Evolutionary conservation across 2,329 filamentous ascomycete genomes (phyloP).

Genomic region (Phialocephala sp.): DNA sequence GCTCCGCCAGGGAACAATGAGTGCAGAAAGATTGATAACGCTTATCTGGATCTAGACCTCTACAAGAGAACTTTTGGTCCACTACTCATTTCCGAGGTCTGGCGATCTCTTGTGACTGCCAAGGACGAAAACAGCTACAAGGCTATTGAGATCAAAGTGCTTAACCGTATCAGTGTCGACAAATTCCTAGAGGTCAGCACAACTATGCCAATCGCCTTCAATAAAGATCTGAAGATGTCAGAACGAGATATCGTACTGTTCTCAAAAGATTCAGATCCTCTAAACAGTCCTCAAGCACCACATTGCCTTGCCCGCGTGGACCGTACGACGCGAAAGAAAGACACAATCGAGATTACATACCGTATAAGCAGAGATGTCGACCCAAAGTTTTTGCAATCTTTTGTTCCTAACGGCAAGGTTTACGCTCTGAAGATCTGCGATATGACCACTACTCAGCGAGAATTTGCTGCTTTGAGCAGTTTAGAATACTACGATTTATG

Average conservation of each 20-base stretch:
- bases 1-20: conserved; percentile 79
- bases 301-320: conserved; percentile 89
- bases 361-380: conserved; percentile 68
- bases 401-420: conserved; percentile 73
- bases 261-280: conserved; percentile 74
- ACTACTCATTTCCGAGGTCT: conserved; percentile 88
- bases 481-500: conserved; percentile 96
- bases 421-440: conserved; percentile 86
- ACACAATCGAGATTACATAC: conserved; percentile 82
- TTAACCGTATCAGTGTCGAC: conserved; percentile 88
- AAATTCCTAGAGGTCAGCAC: conserved; percentile 92
- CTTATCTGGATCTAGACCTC: conserved; percentile 75
- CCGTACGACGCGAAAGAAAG: conserved; percentile 80
- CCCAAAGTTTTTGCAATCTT: conserved; percentile 60
- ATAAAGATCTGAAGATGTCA: conserved; percentile 72
- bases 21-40: conserved; percentile 78
- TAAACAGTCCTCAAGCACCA: conserved; percentile 66
- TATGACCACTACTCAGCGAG: conserved; percentile 91
- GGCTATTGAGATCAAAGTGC: conserved; percentile 85
- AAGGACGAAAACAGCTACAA: conserved; percentile 85
- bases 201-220: conserved; percentile 72
- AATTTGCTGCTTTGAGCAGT: conserved; percentile 90
- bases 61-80: conserved; percentile 93
- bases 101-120: conserved; percentile 89
- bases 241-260: conserved; percentile 91